These are phyloP conservation scores for Stygiomarasmius scandens DNA, from an alignment of 1,284 basidiomycete species.

Conservation along the genomic window DNA sequence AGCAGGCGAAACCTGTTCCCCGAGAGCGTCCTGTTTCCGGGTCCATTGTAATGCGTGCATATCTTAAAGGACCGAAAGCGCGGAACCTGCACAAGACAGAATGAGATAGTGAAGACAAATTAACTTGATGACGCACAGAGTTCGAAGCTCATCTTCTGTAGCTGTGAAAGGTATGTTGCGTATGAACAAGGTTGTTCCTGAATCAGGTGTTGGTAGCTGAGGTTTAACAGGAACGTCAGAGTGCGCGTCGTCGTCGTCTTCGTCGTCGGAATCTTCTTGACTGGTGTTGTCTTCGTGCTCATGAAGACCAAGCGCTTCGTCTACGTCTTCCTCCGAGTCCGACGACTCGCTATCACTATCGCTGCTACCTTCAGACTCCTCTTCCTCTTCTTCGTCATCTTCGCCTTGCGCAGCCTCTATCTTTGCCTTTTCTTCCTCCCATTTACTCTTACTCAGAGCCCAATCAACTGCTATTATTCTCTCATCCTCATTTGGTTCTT, in stretches of 20 bases:
- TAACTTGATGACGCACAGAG: slow-evolving; percentile 55
- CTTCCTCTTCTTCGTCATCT: slow-evolving; percentile 41
- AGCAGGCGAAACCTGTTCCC: slow-evolving; percentile 97
- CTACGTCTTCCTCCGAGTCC: slow-evolving; percentile 30
- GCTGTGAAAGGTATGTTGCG: slow-evolving; percentile 94
- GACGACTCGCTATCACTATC: slow-evolving; percentile 3
- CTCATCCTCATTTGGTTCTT: slow-evolving; percentile 47
- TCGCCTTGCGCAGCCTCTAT: slow-evolving; percentile 42
- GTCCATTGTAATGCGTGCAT: slow-evolving; percentile 92
- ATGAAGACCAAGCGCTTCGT: slow-evolving; percentile 42
- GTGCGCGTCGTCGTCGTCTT: slow-evolving; percentile 45
- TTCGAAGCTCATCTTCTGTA: slow-evolving; percentile 87
- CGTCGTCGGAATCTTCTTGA: slow-evolving; percentile 27
- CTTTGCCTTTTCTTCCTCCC: slow-evolving; percentile 78
- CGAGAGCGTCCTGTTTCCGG: slow-evolving; percentile 81
- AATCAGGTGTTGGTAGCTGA: slow-evolving; percentile 75
- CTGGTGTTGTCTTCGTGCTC: slow-evolving; percentile 35
- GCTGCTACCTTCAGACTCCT: slow-evolving; percentile 17
- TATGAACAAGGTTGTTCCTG: slow-evolving; percentile 92
- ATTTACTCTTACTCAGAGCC: slow-evolving; percentile 93
- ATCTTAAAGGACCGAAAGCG: slow-evolving; percentile 89
- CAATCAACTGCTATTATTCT: slow-evolving; percentile 93
- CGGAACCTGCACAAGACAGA: slow-evolving; percentile 65
- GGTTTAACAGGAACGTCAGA: slow-evolving; percentile 67
- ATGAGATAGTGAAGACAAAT: slow-evolving; percentile 8